Evolutionary conservation across 345 rosid species (phyloP).

Genomic region (Laguncularia racemosa): DNA sequence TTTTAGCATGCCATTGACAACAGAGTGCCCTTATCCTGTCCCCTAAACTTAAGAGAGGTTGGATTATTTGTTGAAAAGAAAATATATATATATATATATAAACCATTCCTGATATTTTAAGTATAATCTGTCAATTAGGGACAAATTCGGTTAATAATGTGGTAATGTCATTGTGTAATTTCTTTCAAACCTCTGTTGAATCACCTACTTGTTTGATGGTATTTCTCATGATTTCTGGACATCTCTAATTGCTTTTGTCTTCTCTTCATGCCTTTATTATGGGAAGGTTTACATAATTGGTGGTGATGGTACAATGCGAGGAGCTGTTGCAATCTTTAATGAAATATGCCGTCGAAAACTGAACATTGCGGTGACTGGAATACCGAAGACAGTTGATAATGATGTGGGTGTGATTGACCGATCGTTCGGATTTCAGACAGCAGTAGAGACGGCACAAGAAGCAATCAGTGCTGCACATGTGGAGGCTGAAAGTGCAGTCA

Average conservation of each 20-base stretch:
- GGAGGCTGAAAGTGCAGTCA: constrained; percentile 92
- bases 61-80: too few relatives aligned
- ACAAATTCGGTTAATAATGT: too few relatives aligned
- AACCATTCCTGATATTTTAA: too few relatives aligned
- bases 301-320: constrained; percentile 87
- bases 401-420: constrained; percentile 81
- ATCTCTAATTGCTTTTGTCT: background rate
- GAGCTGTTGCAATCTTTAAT: constrained; percentile 59
- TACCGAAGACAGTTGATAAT: constrained; percentile 86
- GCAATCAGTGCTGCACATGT: constrained; percentile 81
- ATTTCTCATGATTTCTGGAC: background rate
- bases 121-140: too few relatives aligned
- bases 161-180: too few relatives aligned
- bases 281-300: constrained; percentile 66
- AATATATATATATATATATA: too few relatives aligned
- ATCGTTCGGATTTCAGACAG: constrained; percentile 93
- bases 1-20: too few relatives aligned
- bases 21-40: too few relatives aligned
- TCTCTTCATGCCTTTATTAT: background rate
- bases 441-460: constrained; percentile 84
- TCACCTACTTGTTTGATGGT: background rate
- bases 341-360: constrained; percentile 47
- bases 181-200: too few relatives aligned
- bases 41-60: too few relatives aligned
- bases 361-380: constrained; percentile 46